These are phyloP conservation scores for Aspergillus aculeatus DNA, from an alignment of 2,329 filamentous ascomycete genomes.

Conservation along the genomic window DNA sequence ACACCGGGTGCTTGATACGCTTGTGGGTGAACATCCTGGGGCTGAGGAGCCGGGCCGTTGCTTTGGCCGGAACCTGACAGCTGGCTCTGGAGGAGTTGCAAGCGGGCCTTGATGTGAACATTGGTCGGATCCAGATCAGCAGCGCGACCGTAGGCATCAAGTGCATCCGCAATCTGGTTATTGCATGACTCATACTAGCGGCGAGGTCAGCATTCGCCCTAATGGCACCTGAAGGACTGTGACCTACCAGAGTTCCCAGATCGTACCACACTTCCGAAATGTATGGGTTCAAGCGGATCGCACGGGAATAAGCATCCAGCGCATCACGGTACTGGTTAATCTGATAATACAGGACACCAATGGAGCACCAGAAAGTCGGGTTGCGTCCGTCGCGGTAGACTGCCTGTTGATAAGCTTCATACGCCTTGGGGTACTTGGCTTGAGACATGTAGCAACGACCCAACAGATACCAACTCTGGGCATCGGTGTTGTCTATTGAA, in stretches of 20 bases:
- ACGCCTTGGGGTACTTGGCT: constrained; percentile 97
- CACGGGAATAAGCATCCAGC: constrained; percentile 93
- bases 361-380: constrained; percentile 99
- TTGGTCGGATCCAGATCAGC: constrained; percentile 92
- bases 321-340: constrained; percentile 99
- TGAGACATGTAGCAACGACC: constrained; percentile 99
- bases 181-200: constrained; percentile 93
- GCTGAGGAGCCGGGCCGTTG: constrained; percentile 68
- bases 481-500: constrained; percentile 77
- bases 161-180: constrained; percentile 93
- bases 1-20: constrained; percentile 83
- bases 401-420: constrained; percentile 97
- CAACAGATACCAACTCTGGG: constrained; percentile 97
- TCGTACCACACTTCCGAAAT: constrained; percentile 99
- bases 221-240: background rate
- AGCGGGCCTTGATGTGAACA: constrained; percentile 90
- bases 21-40: constrained; percentile 93
- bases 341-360: constrained; percentile 97
- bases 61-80: constrained; percentile 68
- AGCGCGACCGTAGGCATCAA: constrained; percentile 92
- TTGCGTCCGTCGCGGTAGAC: constrained; percentile 97
- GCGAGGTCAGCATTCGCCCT: constrained; percentile 5
- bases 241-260: constrained; percentile 83
- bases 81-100: constrained; percentile 81
- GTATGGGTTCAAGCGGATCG: constrained; percentile 93